Percentiles rank a stretch among this genome's conserved stretches.
These are phyloP conservation scores for Scheffersomyces illinoinensis DNA, from an alignment of 1,139 yeast genomes.

Conservation along the genomic window DNA sequence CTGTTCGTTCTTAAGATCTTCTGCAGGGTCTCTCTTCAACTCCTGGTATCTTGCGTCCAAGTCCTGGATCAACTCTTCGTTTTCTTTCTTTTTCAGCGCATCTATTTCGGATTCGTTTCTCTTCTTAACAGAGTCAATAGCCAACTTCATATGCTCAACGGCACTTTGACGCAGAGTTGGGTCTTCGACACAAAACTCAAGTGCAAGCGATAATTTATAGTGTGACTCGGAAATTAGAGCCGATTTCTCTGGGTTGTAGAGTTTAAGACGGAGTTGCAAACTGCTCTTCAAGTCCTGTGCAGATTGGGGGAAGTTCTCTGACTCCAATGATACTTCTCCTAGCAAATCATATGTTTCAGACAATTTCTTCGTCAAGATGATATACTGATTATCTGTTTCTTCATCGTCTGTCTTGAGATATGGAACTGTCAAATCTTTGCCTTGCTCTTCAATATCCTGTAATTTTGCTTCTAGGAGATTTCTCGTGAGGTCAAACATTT, in stretches of 20 bases:
- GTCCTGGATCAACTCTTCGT: slow-evolving; percentile 54
- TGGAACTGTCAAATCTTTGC: slow-evolving; percentile 23
- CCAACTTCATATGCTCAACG: slow-evolving; percentile 56
- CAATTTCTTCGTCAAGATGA: slow-evolving; percentile 50
- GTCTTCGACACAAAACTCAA: slow-evolving; percentile 66
- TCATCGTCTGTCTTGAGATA: slow-evolving; percentile 36
- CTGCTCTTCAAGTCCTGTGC: slow-evolving; percentile 63
- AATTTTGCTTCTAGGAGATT: slow-evolving; percentile 55
- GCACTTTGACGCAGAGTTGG: slow-evolving; percentile 52
- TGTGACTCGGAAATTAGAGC: slow-evolving; percentile 75
- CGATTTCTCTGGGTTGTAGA: slow-evolving; percentile 52
- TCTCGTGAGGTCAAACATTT: slow-evolving; percentile 74
- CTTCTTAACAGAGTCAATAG: slow-evolving; percentile 60
- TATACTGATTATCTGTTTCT: slow-evolving; percentile 30
- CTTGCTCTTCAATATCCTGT: slow-evolving; percentile 20
- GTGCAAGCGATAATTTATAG: slow-evolving; percentile 77
- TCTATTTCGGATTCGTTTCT: slow-evolving; percentile 33
- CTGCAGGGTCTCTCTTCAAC: slow-evolving; percentile 52
- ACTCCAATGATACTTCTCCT: slow-evolving; percentile 88
- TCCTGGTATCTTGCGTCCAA: slow-evolving; percentile 53
- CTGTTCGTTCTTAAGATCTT: slow-evolving; percentile 55
- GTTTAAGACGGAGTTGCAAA: slow-evolving; percentile 53
- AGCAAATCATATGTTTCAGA: slow-evolving; percentile 77
- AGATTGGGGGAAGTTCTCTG: slow-evolving; percentile 80
- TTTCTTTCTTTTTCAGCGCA: slow-evolving; percentile 38